A percentile compares a stretch with the other conserved stretches of the same genome.
Evolutionary conservation across 169 alveolate species (phyloP).

Genomic region (Plasmodium adleri): DNA sequence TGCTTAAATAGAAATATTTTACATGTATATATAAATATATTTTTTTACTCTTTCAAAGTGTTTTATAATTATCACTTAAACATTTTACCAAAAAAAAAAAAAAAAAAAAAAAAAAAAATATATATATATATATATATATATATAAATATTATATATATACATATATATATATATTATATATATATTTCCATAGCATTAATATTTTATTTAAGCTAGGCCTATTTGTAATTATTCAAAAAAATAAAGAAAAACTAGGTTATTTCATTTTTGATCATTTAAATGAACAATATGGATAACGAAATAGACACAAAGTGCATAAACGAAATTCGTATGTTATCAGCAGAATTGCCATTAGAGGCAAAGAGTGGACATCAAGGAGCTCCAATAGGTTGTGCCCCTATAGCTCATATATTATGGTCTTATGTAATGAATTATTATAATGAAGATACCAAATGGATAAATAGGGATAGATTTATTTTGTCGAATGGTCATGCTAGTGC

Average conservation of each 20-base stretch:
- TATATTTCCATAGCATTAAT: not conserved
- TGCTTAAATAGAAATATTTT: not conserved
- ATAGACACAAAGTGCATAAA: conserved; percentile 63
- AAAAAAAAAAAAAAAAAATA: no score
- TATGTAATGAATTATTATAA: conserved; percentile 81
- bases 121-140: conserved; percentile 15
- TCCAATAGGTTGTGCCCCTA: conserved; percentile 90
- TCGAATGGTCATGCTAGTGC: conserved; percentile 90
- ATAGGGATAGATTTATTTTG: conserved; percentile 87
- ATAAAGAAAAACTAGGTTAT: not conserved
- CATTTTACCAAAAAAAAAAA: not conserved
- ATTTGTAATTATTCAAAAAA: not conserved
- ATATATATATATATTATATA: not conserved
- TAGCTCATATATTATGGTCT: conserved; percentile 87
- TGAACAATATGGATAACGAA: conserved; percentile 21
- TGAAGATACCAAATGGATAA: conserved; percentile 85
- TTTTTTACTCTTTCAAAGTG: not conserved
- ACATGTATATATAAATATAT: not conserved
- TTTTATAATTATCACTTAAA: not conserved
- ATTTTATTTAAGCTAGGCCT: not conserved
- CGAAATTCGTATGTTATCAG: conserved; percentile 76
- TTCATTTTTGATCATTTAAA: no score
- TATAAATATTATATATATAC: not conserved
- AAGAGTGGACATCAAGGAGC: conserved; percentile 91
- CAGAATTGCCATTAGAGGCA: conserved; percentile 78